Conservation (phyloP, 345 rosid genomes). For the Heritiera littoralis region DNA sequence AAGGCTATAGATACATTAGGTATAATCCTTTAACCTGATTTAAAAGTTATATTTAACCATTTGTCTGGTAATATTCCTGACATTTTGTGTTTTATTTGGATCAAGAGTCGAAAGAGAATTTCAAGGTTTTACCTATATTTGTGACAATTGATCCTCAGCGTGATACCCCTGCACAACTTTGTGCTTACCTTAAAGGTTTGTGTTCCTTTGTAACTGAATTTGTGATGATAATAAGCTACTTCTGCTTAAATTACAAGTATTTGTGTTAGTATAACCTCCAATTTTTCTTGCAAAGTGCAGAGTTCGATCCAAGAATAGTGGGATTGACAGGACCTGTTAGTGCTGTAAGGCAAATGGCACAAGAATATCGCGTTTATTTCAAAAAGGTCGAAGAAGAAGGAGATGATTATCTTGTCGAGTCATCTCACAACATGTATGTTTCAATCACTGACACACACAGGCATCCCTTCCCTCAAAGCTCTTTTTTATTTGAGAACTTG, state of each 20-base stretch:
- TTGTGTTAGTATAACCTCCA: slow-evolving; percentile 19
- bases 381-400: slow-evolving; percentile 86
- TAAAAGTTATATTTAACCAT: slow-evolving; percentile 7
- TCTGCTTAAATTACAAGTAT: not conserved
- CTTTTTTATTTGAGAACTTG: not conserved
- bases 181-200: slow-evolving; percentile 75
- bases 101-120: slow-evolving; percentile 54
- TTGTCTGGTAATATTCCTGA: slow-evolving; percentile 27
- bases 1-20: slow-evolving; percentile 68
- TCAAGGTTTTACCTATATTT: slow-evolving; percentile 69
- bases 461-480: not conserved
- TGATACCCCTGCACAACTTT: slow-evolving; percentile 73
- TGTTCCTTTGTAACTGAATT: slow-evolving; percentile 9
- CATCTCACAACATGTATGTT: slow-evolving; percentile 75
- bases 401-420: slow-evolving; percentile 84
- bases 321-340: slow-evolving; percentile 68
- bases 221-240: not conserved
- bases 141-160: slow-evolving; percentile 93
- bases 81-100: slow-evolving; percentile 29
- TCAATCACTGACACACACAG: not conserved
- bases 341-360: slow-evolving; percentile 83
- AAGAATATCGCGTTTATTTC: slow-evolving; percentile 78
- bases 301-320: slow-evolving; percentile 69
- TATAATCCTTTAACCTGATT: slow-evolving; percentile 32
- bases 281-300: slow-evolving; percentile 44